These are phyloP conservation scores for Pichia cactophila DNA, from an alignment of 1,139 yeast species.

Conservation along the genomic window DNA sequence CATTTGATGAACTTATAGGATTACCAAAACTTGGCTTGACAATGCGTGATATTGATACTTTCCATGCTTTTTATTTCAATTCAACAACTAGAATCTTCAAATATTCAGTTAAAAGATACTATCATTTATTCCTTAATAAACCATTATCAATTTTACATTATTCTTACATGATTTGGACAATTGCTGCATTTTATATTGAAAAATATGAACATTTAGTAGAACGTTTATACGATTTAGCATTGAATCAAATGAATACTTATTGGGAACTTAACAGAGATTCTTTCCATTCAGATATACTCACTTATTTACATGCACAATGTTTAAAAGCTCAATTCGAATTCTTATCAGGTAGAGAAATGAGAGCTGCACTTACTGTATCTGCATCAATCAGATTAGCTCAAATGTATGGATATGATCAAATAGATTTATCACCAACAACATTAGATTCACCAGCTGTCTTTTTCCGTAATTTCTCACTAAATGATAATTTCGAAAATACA, in stretches of 20 bases:
- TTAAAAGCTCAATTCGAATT: conserved; percentile 23
- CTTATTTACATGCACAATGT: conserved; percentile 21
- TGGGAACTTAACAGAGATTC: conserved; percentile 17
- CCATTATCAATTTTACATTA: conserved; percentile 18
- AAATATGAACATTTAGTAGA: conserved; percentile 16
- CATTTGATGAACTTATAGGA: conserved; percentile 14
- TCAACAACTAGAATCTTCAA: conserved; percentile 12
- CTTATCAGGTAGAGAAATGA: conserved; percentile 20
- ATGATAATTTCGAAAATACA: conserved; percentile 7
- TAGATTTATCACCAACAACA: conserved; percentile 22
- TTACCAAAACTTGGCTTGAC: conserved; percentile 18
- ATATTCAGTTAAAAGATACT: conserved; percentile 19
- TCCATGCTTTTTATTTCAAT: conserved; percentile 18
- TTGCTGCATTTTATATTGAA: conserved; percentile 14
- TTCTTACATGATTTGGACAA: conserved; percentile 22
- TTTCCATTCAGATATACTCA: conserved; percentile 17
- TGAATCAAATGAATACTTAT: conserved; percentile 14
- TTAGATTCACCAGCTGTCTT: conserved; percentile 17
- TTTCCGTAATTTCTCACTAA: conserved; percentile 13
- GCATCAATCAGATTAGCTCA: conserved; percentile 24
- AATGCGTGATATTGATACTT: conserved; percentile 16
- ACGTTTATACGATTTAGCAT: conserved; percentile 16
- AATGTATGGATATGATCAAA: conserved; percentile 25
- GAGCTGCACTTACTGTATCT: conserved; percentile 23
- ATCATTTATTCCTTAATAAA: conserved; percentile 14